Conservation (phyloP, 2,329 filamentous ascomycete species). For the Rhynchosporium agropyri region DNA sequence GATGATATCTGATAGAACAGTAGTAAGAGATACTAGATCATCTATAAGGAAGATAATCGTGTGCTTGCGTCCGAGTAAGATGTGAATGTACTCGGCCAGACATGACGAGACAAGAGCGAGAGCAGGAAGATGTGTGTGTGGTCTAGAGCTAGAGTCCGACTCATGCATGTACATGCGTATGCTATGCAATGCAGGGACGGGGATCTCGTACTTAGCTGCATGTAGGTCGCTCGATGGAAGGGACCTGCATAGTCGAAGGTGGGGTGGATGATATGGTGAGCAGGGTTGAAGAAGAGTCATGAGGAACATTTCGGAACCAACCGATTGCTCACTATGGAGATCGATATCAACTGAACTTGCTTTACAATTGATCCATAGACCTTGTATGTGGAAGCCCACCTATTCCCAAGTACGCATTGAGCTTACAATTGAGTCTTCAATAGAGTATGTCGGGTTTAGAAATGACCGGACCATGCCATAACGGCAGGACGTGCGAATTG, state of each 20-base stretch:
- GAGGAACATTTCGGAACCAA: conserved; percentile 4
- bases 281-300: neutral
- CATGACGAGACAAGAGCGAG: neutral
- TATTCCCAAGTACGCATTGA: neutral
- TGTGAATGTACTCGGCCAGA: neutral
- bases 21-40: neutral
- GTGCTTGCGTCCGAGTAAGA: neutral
- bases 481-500: conserved; percentile 12
- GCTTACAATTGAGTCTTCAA: neutral
- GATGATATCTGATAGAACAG: neutral
- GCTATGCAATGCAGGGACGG: conserved; percentile 5
- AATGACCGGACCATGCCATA: neutral
- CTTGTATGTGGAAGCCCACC: too few species aligned
- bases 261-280: neutral
- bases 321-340: neutral
- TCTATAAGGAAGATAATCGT: neutral
- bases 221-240: conserved; percentile 22
- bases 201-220: neutral
- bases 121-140: conserved; percentile 11
- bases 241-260: conserved; percentile 23
- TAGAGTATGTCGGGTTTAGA: neutral
- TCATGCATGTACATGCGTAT: conserved; percentile 16
- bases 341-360: neutral
- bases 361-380: too few species aligned
- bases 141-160: neutral